These are phyloP conservation scores for Penicillium hesseltinei DNA, from an alignment of 2,329 filamentous ascomycete genomes.

Conservation along the genomic window DNA sequence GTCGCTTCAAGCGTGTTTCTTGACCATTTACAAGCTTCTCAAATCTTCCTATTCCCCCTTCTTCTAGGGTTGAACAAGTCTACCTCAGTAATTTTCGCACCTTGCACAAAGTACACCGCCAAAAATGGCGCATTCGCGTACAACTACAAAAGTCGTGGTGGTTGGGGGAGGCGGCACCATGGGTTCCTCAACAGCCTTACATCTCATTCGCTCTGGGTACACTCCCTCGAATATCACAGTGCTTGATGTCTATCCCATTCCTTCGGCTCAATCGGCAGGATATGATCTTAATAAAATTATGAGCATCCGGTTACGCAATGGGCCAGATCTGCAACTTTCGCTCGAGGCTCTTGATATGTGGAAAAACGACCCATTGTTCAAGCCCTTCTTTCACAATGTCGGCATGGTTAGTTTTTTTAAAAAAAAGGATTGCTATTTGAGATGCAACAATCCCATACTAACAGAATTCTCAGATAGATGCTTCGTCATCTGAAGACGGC, in stretches of 20 bases:
- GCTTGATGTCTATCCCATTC: background rate
- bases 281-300: background rate
- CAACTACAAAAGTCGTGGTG: background rate
- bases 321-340: background rate
- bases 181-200: background rate
- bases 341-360: background rate
- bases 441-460: background rate
- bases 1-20: background rate
- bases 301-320: background rate
- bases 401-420: background rate
- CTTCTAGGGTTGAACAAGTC: background rate
- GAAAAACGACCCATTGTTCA: background rate
- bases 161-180: background rate
- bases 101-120: background rate
- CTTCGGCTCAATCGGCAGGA: background rate
- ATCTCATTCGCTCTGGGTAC: background rate
- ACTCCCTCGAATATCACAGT: background rate
- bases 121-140: background rate
- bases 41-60: background rate
- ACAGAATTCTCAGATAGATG: background rate
- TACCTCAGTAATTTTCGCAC: background rate
- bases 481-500: background rate
- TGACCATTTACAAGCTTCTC: background rate
- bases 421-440: background rate
- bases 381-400: background rate